phyloP scores from a whole-genome alignment of 306 rosid genomes.

The Arachis stenosperma region DNA sequence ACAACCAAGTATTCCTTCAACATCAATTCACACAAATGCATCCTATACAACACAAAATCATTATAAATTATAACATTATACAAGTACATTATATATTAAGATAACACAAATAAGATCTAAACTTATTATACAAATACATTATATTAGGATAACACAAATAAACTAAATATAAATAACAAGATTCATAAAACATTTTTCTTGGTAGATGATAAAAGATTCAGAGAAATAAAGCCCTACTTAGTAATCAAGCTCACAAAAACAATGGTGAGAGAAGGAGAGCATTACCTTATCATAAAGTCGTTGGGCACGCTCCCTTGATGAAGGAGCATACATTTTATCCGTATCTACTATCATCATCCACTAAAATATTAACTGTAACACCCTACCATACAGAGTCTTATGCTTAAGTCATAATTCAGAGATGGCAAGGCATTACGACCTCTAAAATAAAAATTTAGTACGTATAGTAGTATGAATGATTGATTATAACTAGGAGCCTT shows the following conservation, averaged over 20 bases:
- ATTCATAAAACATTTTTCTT: not conserved
- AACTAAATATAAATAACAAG: conserved; percentile 1
- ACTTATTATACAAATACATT: not conserved
- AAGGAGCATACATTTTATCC: conserved; percentile 88
- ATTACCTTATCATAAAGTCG: conserved; percentile 80
- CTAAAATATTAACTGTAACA: conserved; percentile 47
- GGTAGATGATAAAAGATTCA: conserved; percentile 4
- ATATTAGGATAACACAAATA: not conserved
- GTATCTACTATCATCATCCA: conserved; percentile 69
- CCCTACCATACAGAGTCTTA: too few relatives aligned
- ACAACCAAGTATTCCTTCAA: too few relatives aligned
- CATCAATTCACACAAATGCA: too few relatives aligned
- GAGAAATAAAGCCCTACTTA: not conserved
- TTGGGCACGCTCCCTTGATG: conserved; percentile 88
- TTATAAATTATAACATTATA: too few relatives aligned
- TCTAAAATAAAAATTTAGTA: too few relatives aligned
- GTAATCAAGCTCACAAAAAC: not conserved
- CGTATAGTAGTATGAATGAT: too few relatives aligned
- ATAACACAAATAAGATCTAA: not conserved
- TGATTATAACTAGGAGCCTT: too few relatives aligned
- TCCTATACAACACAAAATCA: too few relatives aligned
- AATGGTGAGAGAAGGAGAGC: not conserved
- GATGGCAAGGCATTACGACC: too few relatives aligned
- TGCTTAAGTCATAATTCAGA: too few relatives aligned
- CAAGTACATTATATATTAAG: too few relatives aligned